Evolutionary conservation across 192 early-diverging fungal species (phyloP), one percentile per base, ranked within the genome.

Genomic region (Coemansia sp.): DNA sequence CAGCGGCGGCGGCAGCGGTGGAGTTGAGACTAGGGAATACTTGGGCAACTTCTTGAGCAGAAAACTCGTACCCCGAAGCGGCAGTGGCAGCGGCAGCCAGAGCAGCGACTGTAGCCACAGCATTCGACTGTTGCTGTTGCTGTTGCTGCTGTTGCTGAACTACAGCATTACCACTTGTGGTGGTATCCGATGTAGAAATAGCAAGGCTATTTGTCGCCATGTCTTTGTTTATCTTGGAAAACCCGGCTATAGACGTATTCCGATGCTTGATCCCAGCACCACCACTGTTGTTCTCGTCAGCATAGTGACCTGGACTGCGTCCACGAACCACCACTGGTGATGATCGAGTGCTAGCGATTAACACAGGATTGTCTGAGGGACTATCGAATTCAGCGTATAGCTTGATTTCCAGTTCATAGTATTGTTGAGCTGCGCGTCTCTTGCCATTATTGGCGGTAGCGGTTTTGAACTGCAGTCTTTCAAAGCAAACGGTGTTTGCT

Each of bases 371-470:
- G 33, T 83, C 85, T n/a, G n/a, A n/a, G n/a, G n/a, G n/a, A 27
- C 78, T 78, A 11, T 79, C 82, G 25, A 78, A 80, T 41, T 86
- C 80, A n/a, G 82, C 93, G 60, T 78, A 86, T 18, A 97, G 74
- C 54, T 90, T 86, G 1, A 93, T 82, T 19, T 80, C 61, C 32
- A 97, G 77, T n/a, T 85, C 79, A 55, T 94, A 93, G 72, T 94
- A 95, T 60, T 98, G 95, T 66, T 98, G 95, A 9, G 93, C 91
- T 11, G 89, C 91, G 17, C 90, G 78, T 36, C 94, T 83, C 66
- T 93, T 92, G 42, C 91, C 91, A 55, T 94, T 97, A 68, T 97
- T 98, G 20, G 91, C 90, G 0, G 95, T 98, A 17, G 94, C 94
- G 0, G 88, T 87, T 58, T 97, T 97, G 84, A 98, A 98, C 77